Conservation (phyloP, 1,284 basidiomycete genomes). For the Mycena sp. region DNA sequence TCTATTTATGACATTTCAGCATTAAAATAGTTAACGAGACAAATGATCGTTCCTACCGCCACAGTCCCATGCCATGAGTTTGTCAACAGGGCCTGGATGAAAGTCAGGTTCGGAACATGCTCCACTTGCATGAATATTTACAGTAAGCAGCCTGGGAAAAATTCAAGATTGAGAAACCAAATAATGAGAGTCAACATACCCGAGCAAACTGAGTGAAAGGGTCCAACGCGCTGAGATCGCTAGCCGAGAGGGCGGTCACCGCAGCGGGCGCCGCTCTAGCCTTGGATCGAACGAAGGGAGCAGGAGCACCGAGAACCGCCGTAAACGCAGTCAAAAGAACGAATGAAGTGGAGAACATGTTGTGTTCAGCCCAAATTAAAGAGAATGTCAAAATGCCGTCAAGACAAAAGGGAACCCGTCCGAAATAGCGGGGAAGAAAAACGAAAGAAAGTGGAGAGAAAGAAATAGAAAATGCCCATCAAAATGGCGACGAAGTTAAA, state of each 20-base stretch:
- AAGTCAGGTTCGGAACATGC: background rate
- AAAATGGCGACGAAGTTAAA: too few relatives aligned
- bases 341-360: slow-evolving; percentile 21
- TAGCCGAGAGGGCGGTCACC: slow-evolving; percentile 45
- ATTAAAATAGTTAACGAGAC: background rate
- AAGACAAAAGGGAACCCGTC: slow-evolving; percentile 18
- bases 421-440: slow-evolving; percentile 2
- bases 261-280: slow-evolving; percentile 12
- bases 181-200: background rate
- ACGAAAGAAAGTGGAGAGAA: background rate
- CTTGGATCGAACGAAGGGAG: slow-evolving; percentile 3
- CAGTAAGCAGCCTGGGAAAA: slow-evolving; percentile 54
- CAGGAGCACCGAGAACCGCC: slow-evolving; percentile 13
- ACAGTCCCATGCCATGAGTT: slow-evolving; percentile 54
- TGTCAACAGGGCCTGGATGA: slow-evolving; percentile 41
- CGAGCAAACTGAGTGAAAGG: slow-evolving; percentile 61
- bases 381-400: slow-evolving; percentile 20
- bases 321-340: slow-evolving; percentile 21
- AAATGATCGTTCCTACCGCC: slow-evolving; percentile 45
- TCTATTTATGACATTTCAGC: background rate
- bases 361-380: background rate
- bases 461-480: too few relatives aligned
- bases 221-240: slow-evolving; percentile 47
- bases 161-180: background rate
- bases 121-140: background rate